Conservation (phyloP, 1,139 yeast genomes). For the Debaryomycetaceae sp. region DNA sequence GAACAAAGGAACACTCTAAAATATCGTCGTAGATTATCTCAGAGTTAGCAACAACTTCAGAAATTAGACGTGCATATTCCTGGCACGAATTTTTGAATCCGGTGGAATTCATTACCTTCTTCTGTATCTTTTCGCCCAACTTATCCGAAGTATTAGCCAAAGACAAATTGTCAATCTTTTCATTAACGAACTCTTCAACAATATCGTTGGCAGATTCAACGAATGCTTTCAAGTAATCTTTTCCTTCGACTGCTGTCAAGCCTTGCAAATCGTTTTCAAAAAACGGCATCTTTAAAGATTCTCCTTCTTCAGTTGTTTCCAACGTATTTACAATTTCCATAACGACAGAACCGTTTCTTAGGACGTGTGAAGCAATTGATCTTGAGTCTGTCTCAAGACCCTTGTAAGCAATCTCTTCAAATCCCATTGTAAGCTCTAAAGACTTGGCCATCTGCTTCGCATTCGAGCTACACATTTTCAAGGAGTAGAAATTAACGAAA, state of each 20-base stretch:
- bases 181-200: slow-evolving; percentile 16
- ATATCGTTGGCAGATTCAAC: slow-evolving; percentile 15
- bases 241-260: slow-evolving; percentile 5
- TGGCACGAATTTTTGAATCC: slow-evolving; percentile 9
- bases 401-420: slow-evolving; percentile 55
- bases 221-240: slow-evolving; percentile 9
- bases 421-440: slow-evolving; percentile 59
- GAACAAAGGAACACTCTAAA: slow-evolving; percentile 24
- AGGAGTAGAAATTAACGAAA: slow-evolving; percentile 28
- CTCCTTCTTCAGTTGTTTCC: slow-evolving; percentile 17
- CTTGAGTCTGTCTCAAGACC: slow-evolving; percentile 70
- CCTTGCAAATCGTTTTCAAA: slow-evolving; percentile 11
- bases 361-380: slow-evolving; percentile 55
- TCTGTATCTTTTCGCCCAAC: slow-evolving; percentile 10
- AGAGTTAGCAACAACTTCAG: slow-evolving; percentile 16
- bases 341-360: slow-evolving; percentile 53
- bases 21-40: slow-evolving; percentile 17
- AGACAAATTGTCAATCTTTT: slow-evolving; percentile 12
- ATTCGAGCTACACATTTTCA: slow-evolving; percentile 45
- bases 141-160: neutral
- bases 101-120: slow-evolving; percentile 14
- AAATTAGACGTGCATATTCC: slow-evolving; percentile 10
- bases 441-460: slow-evolving; percentile 61
- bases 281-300: slow-evolving; percentile 12
- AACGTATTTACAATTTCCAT: slow-evolving; percentile 44